phyloP scores from a whole-genome alignment of 1,284 basidiomycete species.

The Serendipita sp. region DNA sequence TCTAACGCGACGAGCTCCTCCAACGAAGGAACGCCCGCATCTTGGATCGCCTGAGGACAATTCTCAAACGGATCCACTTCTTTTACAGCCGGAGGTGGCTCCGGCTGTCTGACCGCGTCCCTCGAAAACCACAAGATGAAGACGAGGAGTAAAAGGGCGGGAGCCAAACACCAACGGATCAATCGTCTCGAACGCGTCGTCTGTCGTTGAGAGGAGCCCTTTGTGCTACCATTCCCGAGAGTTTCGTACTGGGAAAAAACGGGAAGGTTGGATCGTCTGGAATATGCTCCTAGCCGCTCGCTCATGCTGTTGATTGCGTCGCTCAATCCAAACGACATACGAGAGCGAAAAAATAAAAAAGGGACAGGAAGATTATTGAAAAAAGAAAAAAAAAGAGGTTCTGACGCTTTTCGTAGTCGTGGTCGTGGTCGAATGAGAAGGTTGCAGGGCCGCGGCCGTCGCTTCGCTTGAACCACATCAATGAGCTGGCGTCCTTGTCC shows the following conservation, averaged over 20 bases:
- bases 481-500: neutral
- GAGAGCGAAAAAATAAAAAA: no score
- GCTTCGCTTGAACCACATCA: neutral
- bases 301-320: neutral
- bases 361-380: no score
- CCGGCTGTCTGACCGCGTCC: neutral
- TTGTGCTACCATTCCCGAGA: no score
- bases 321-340: neutral
- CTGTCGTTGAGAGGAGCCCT: no score
- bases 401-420: neutral
- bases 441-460: neutral
- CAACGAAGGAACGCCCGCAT: neutral
- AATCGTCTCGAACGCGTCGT: neutral
- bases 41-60: neutral
- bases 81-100: neutral
- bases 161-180: neutral
- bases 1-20: neutral
- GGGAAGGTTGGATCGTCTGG: no score
- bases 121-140: slow-evolving; percentile 12
- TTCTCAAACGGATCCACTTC: slow-evolving; percentile 5
- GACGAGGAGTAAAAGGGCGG: neutral
- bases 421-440: neutral
- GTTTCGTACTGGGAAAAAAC: no score
- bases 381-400: no score
- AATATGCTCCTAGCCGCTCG: neutral